Evolutionary conservation across 805 yeast genomes (phyloP), one percentile per base, ranked within the genome.

Genomic region (Wickerhamomyces canadensis): DNA sequence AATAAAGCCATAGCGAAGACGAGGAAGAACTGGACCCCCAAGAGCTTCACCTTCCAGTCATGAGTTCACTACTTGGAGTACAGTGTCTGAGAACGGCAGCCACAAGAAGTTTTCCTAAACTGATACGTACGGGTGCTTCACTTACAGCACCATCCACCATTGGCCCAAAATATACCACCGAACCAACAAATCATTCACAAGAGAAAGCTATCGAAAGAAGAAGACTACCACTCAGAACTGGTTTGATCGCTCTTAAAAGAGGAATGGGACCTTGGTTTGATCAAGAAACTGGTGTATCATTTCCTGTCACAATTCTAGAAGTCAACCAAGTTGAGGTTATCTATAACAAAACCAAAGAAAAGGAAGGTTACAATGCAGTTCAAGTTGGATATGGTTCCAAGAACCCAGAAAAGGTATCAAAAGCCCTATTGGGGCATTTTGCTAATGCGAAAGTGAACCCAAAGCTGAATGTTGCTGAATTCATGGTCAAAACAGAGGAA

Each of bases 231-330:
- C 59, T 62, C 31, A 78, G 98, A 61, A 80, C 95, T 7, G 98
- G 98, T 11, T 65, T 86, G 16, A 63, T 91, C 21, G 95, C 94
- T 1, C 66, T 78, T 45, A 93, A 93, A 58, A 69, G 82, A 41
- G 98, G 97, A 14, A 91, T 91, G 96, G 78, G 88, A 35, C 78
- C 93, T 13, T 84, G 78, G 74, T 91, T 74, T 54, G 80, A 80
- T 44, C 72, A 73, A 21, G 62, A 63, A 26, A 70, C 70, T 12
- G 98, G 96, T 19, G 68, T 67, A 36, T 78, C 78, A 44, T 60
- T 71, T 37, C 89, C 95, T 3, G 93, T 94, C 34, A 93, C 98
- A 4, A 84, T 93, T 8, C 66, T 93, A 28, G 94, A 88, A 57
- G 74, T 93, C 42, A 84, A 88, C 58, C 77, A 89, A 38, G 85